A percentile compares a stretch with the other conserved stretches of the same genome.
These are phyloP conservation scores for Waltergamsia citrina DNA, from an alignment of 2,329 filamentous ascomycete species.

Conservation along the genomic window DNA sequence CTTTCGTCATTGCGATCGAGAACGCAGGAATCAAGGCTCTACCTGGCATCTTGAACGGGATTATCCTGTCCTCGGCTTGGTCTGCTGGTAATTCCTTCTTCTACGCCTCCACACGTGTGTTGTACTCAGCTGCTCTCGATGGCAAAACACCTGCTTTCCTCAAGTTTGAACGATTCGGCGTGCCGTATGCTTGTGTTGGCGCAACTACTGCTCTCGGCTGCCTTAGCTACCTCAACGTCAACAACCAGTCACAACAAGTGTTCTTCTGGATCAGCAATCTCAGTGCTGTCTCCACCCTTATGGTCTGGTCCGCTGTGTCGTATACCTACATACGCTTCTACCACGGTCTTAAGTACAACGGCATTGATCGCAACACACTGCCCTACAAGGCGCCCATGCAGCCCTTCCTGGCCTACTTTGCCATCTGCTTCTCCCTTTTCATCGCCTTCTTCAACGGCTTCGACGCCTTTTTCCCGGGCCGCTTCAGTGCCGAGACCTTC, in stretches of 20 bases:
- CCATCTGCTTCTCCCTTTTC: conserved; percentile 49
- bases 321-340: conserved; percentile 63
- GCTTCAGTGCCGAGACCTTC: conserved; percentile 38
- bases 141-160: conserved; percentile 30
- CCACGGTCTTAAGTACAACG: conserved; percentile 54
- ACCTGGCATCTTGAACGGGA: conserved; percentile 43
- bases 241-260: conserved; percentile 46
- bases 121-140: conserved; percentile 35
- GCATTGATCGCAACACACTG: conserved; percentile 52
- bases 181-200: conserved; percentile 19
- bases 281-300: conserved; percentile 59
- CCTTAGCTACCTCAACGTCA: conserved; percentile 54
- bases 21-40: conserved; percentile 35
- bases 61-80: conserved; percentile 49
- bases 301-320: conserved; percentile 59
- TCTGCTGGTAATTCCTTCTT: conserved; percentile 50
- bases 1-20: conserved; percentile 47
- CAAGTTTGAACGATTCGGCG: conserved; percentile 15
- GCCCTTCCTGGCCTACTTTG: conserved; percentile 58
- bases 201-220: conserved; percentile 44
- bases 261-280: conserved; percentile 52
- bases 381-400: conserved; percentile 58
- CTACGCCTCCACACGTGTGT: conserved; percentile 36
- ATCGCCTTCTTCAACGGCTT: conserved; percentile 68
- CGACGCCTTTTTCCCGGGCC: conserved; percentile 55